phyloP scores from a whole-genome alignment of 495 filamentous ascomycete species.

The Tuber brumale region DNA sequence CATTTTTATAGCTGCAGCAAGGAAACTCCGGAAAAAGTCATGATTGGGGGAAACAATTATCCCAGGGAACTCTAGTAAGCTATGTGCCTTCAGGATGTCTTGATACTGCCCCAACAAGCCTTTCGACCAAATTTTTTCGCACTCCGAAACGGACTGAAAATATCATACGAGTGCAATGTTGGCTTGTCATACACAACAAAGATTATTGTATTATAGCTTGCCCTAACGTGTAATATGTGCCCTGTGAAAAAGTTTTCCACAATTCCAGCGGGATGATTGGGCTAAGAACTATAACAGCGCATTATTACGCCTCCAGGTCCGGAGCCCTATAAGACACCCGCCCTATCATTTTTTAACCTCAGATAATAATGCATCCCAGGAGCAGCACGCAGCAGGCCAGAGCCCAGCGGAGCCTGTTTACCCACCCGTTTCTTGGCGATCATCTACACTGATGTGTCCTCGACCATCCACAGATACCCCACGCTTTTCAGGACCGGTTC shows the following conservation, averaged over 20 bases:
- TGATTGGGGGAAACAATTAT: neutral
- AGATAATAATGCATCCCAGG: too few species aligned
- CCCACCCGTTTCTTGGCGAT: neutral
- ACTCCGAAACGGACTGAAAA: neutral
- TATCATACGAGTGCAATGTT: neutral
- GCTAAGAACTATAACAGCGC: neutral
- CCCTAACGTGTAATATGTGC: neutral
- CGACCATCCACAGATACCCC: neutral
- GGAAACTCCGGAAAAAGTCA: neutral
- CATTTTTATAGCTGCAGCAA: neutral
- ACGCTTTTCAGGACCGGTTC: neutral
- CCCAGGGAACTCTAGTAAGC: neutral
- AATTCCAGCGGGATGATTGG: neutral
- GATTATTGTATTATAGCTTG: neutral
- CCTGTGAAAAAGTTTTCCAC: neutral
- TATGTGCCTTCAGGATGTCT: neutral
- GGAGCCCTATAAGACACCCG: neutral
- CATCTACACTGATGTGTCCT: neutral
- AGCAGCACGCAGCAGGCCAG: neutral
- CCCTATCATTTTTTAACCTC: neutral
- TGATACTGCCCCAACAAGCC: neutral
- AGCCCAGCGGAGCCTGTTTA: neutral
- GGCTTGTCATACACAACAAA: neutral
- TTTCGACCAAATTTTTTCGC: neutral
- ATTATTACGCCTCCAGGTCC: neutral